Conservation (phyloP, 345 rosid species). For the Arabis hirsuta region DNA sequence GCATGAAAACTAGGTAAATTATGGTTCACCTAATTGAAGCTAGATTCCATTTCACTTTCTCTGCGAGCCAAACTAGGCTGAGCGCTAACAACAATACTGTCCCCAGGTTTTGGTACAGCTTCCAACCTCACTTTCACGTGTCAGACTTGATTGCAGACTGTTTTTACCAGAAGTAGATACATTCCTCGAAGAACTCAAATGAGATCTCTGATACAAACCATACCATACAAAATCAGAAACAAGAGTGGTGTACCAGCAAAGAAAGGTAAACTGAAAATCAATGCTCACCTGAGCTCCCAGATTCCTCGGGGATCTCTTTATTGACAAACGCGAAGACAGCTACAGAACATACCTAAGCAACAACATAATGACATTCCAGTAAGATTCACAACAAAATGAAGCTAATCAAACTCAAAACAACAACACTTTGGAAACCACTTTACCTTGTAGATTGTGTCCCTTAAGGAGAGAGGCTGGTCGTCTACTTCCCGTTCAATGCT, state of each 20-base stretch:
- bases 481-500: no score
- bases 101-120: constrained; percentile 42
- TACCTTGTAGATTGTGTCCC: no score
- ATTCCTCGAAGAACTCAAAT: constrained; percentile 54
- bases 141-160: constrained; percentile 42
- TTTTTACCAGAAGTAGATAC: constrained; percentile 57
- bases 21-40: no score
- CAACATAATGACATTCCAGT: neutral
- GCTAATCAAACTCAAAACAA: neutral
- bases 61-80: constrained; percentile 40
- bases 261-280: neutral
- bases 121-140: constrained; percentile 42
- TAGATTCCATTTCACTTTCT: constrained; percentile 36
- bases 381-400: constrained; percentile 14
- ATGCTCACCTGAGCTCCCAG: constrained; percentile 54
- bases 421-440: no score
- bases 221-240: constrained; percentile 28
- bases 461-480: no score
- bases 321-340: constrained; percentile 58
- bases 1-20: no score
- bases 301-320: constrained; percentile 53
- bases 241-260: neutral
- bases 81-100: constrained; percentile 42
- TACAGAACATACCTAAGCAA: constrained; percentile 66
- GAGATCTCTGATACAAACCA: constrained; percentile 46